phyloP scores from a whole-genome alignment of 2,329 filamentous ascomycete genomes.

The Colletotrichum sansevieriae region DNA sequence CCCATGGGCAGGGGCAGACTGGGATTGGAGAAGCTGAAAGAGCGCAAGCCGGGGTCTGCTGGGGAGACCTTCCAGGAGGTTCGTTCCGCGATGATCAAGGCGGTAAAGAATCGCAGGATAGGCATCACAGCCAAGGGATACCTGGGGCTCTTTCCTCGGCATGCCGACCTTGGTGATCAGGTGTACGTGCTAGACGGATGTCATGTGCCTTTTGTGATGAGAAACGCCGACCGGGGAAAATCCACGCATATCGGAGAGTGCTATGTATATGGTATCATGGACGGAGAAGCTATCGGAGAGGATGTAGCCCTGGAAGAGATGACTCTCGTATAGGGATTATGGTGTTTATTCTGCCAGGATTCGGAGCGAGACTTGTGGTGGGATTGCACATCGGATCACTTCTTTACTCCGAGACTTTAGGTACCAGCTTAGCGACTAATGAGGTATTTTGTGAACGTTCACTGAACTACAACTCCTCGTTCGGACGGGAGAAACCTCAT shows the following conservation, averaged over 20 bases:
- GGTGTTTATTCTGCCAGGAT: too few relatives aligned
- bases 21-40: background rate
- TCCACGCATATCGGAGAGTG: slow-evolving; percentile 51
- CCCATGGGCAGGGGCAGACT: slow-evolving; percentile 11
- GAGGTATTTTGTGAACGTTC: too few relatives aligned
- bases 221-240: background rate
- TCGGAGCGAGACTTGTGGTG: too few relatives aligned
- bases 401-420: too few relatives aligned
- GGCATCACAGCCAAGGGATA: background rate
- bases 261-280: slow-evolving; percentile 55
- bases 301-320: background rate
- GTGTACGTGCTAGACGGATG: slow-evolving; percentile 43
- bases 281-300: slow-evolving; percentile 48
- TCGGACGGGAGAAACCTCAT: too few relatives aligned
- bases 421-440: too few relatives aligned
- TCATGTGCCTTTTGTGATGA: slow-evolving; percentile 43
- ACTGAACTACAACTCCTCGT: too few relatives aligned
- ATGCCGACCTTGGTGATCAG: slow-evolving; percentile 41
- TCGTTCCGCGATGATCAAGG: background rate
- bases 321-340: background rate
- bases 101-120: slow-evolving; percentile 11
- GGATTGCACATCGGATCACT: too few relatives aligned
- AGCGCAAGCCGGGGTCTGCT: background rate
- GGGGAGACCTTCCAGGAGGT: slow-evolving; percentile 3
- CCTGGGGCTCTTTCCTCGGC: slow-evolving; percentile 8